Evolutionary conservation across 441 rosid genomes (phyloP).

Genomic region (Croton laevigatus): DNA sequence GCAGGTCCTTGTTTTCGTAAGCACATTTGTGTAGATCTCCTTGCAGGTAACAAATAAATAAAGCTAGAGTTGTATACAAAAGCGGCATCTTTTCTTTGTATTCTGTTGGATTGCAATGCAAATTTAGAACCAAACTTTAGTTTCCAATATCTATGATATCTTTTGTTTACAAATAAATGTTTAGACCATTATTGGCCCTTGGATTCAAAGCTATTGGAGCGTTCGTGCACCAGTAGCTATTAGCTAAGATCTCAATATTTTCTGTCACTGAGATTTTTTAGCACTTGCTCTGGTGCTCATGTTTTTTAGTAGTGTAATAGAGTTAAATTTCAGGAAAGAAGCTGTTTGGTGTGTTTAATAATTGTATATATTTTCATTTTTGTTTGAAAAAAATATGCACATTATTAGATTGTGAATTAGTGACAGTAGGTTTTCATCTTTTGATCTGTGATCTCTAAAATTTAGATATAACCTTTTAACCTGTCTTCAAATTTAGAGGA

Average conservation of each 20-base stretch:
- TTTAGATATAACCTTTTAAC: no score
- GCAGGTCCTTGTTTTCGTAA: conserved; percentile 71
- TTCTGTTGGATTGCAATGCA: conserved; percentile 5
- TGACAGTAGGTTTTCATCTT: no score
- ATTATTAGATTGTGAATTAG: no score
- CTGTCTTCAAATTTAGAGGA: no score
- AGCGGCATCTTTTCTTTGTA: neutral
- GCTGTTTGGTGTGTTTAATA: neutral
- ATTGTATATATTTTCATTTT: no score
- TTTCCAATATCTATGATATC: neutral
- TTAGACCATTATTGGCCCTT: neutral
- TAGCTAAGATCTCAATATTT: neutral
- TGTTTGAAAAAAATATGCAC: no score
- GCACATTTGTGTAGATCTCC: neutral
- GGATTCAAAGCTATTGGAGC: neutral
- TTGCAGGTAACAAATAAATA: neutral
- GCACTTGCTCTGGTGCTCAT: no score
- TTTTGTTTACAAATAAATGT: neutral
- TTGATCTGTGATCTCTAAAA: no score
- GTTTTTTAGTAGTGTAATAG: neutral
- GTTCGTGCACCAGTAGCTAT: neutral
- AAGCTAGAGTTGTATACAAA: neutral
- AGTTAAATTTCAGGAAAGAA: neutral
- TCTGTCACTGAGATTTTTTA: no score
- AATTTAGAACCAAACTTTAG: neutral